Conservation (phyloP, 495 filamentous ascomycete species). For the Penicillium egyptiacum region DNA sequence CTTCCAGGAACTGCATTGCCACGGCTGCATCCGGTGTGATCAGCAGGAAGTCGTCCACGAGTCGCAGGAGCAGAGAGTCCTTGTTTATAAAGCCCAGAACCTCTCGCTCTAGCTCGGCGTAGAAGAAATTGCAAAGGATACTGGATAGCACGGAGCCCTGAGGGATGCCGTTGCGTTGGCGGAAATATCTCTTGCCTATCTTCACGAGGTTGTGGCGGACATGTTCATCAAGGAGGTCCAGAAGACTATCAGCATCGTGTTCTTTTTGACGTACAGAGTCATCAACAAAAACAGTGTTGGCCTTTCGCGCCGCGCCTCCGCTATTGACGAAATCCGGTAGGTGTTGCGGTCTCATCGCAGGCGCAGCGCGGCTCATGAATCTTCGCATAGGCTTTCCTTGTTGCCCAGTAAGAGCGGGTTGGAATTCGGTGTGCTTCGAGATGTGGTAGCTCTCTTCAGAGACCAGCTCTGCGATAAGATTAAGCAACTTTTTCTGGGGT, state of each 20-base stretch:
- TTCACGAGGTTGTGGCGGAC: constrained; percentile 80
- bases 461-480: constrained; percentile 62
- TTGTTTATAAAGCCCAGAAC: constrained; percentile 64
- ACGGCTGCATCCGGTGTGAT: constrained; percentile 67
- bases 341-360: constrained; percentile 47
- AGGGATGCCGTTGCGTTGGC: constrained; percentile 86
- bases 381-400: constrained; percentile 55
- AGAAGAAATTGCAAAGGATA: constrained; percentile 90
- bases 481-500: constrained; percentile 72
- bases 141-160: constrained; percentile 88
- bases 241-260: constrained; percentile 57
- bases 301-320: constrained; percentile 40
- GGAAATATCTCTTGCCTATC: constrained; percentile 85
- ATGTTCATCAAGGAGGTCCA: constrained; percentile 72
- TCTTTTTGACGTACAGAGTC: constrained; percentile 55
- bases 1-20: constrained; percentile 67
- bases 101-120: constrained; percentile 75
- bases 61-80: constrained; percentile 68
- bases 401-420: constrained; percentile 24
- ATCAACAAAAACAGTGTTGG: constrained; percentile 75
- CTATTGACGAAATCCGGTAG: constrained; percentile 57
- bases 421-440: constrained; percentile 71
- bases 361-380: constrained; percentile 61
- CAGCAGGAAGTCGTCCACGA: constrained; percentile 91
- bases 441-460: constrained; percentile 68